Conservation (phyloP, 371 early-diverging fungal genomes). For the Mucor piriformis region DNA sequence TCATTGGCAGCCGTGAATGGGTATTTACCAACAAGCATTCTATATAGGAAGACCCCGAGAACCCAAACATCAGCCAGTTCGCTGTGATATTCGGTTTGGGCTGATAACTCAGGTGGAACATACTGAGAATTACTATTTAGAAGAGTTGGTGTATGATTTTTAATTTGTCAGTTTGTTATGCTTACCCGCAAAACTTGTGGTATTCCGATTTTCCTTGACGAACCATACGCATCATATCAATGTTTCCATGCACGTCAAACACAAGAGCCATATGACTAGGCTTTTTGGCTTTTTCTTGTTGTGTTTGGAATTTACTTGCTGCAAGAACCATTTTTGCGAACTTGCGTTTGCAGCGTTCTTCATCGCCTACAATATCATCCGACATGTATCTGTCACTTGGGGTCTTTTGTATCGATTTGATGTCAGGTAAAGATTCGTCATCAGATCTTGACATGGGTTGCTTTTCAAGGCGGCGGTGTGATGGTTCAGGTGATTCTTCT, state of each 20-base stretch:
- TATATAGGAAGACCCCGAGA: slow-evolving; percentile 43
- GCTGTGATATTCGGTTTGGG: slow-evolving; percentile 24
- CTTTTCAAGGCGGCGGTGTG: neutral
- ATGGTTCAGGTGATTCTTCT: neutral
- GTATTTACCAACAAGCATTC: slow-evolving; percentile 41
- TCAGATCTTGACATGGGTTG: slow-evolving; percentile 3
- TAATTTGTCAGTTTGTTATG: too few relatives aligned
- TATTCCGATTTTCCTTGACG: slow-evolving; percentile 30
- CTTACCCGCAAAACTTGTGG: slow-evolving; percentile 31
- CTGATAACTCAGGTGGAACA: slow-evolving; percentile 42
- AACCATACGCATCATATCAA: slow-evolving; percentile 30
- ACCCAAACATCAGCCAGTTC: slow-evolving; percentile 48
- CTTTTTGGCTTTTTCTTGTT: slow-evolving; percentile 15
- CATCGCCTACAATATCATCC: slow-evolving; percentile 28
- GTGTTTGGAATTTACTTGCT: slow-evolving; percentile 26
- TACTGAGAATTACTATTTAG: slow-evolving; percentile 30
- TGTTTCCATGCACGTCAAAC: slow-evolving; percentile 36
- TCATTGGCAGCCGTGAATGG: slow-evolving; percentile 46
- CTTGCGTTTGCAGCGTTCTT: slow-evolving; percentile 35
- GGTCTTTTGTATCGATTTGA: slow-evolving; percentile 9
- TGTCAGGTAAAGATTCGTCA: slow-evolving; percentile 3
- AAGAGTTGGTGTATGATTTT: too few relatives aligned
- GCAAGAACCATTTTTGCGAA: slow-evolving; percentile 44
- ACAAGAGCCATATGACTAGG: slow-evolving; percentile 32
- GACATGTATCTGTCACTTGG: slow-evolving; percentile 30